phyloP scores from a whole-genome alignment of 2,329 filamentous ascomycete genomes.

The Hypocreales sp. region DNA sequence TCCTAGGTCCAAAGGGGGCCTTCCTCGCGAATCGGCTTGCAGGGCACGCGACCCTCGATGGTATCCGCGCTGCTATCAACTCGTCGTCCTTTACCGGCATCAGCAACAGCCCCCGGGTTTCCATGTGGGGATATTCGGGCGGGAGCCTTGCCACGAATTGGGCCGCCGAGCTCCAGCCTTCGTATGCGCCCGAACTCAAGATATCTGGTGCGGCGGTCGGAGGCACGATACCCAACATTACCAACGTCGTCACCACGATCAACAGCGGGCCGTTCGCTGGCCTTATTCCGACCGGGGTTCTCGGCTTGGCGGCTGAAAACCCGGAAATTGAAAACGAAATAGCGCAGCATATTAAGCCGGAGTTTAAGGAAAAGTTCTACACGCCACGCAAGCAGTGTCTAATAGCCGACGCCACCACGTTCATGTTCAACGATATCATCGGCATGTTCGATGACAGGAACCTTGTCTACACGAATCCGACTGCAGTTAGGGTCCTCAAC shows the following conservation, averaged over 20 bases:
- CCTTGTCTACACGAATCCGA: slow-evolving; percentile 7
- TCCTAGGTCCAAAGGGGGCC: slow-evolving; percentile 24
- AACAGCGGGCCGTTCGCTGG: slow-evolving; percentile 6
- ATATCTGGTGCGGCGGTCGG: slow-evolving; percentile 10
- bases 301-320: slow-evolving; percentile 8
- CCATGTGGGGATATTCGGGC: slow-evolving; percentile 25
- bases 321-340: slow-evolving; percentile 4
- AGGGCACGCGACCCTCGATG: slow-evolving; percentile 26
- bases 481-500: slow-evolving; percentile 9
- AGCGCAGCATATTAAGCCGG: slow-evolving; percentile 2
- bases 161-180: slow-evolving; percentile 3
- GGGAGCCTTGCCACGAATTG: slow-evolving; percentile 4
- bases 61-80: slow-evolving; percentile 22
- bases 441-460: slow-evolving; percentile 16
- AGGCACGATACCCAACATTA: slow-evolving; percentile 7
- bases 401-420: neutral
- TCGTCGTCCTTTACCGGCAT: slow-evolving; percentile 13
- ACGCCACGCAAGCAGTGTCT: neutral
- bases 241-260: slow-evolving; percentile 3
- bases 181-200: slow-evolving; percentile 11
- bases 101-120: slow-evolving; percentile 13
- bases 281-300: slow-evolving; percentile 8
- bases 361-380: neutral
- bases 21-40: slow-evolving; percentile 24
- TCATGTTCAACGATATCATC: slow-evolving; percentile 15